A percentile compares a stretch with the other conserved stretches of the same genome.
phyloP scores from a whole-genome alignment of 768 basidiomycete genomes.

The Tulasnella sp. region DNA sequence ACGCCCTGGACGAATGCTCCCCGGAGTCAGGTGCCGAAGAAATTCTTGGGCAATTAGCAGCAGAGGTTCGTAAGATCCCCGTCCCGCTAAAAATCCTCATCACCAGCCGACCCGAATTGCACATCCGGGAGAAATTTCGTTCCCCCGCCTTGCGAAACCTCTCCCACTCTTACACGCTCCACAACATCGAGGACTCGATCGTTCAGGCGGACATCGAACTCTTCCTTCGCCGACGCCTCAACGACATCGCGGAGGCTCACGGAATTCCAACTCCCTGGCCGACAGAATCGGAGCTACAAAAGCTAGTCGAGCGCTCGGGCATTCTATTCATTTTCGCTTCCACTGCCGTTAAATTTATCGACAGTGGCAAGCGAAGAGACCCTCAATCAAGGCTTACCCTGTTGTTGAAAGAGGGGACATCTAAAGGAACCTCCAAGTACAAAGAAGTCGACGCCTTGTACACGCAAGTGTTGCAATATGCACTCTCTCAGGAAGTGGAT shows the following conservation, averaged over 20 bases:
- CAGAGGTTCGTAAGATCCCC: slow-evolving; percentile 39
- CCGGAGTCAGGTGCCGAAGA: not conserved
- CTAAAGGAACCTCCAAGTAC: too few relatives aligned
- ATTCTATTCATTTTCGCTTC: slow-evolving; percentile 27
- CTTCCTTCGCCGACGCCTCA: slow-evolving; percentile 22
- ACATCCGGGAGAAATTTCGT: slow-evolving; percentile 37
- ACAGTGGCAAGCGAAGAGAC: not conserved
- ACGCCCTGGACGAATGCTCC: slow-evolving; percentile 47
- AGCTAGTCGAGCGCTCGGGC: not conserved
- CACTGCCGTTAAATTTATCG: slow-evolving; percentile 12
- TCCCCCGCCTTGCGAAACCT: not conserved
- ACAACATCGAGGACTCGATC: slow-evolving; percentile 29
- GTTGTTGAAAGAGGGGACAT: too few relatives aligned
- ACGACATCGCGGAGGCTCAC: not conserved
- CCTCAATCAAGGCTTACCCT: not conserved
- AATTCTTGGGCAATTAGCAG: slow-evolving; percentile 40
- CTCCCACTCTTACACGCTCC: slow-evolving; percentile 5
- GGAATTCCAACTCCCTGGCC: not conserved
- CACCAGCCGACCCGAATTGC: slow-evolving; percentile 44
- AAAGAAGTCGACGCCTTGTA: too few relatives aligned
- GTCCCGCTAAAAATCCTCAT: slow-evolving; percentile 43
- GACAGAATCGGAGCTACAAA: not conserved
- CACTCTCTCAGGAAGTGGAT: too few relatives aligned
- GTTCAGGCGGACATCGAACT: slow-evolving; percentile 29
- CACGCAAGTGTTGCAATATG: too few relatives aligned